Evolutionary conservation across 768 basidiomycete genomes (phyloP).

Genomic region (Psilocybe cyanescens): DNA sequence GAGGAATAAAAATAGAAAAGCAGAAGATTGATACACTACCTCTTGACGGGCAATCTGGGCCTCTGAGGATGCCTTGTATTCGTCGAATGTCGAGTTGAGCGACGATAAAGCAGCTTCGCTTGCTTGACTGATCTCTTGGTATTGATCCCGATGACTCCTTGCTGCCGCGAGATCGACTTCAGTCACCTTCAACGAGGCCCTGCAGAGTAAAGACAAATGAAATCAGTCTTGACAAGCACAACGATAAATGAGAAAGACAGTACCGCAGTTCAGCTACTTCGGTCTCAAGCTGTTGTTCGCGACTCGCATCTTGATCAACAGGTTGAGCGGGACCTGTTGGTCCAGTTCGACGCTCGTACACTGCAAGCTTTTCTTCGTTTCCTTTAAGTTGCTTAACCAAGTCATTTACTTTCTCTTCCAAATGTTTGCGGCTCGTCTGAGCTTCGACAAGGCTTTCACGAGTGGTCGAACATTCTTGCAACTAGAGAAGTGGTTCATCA

Average conservation of each 20-base stretch:
- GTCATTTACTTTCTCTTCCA: slow-evolving; percentile 72
- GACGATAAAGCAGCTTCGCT: slow-evolving; percentile 77
- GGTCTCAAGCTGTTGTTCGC: slow-evolving; percentile 80
- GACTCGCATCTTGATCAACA: slow-evolving; percentile 51
- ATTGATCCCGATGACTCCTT: slow-evolving; percentile 77
- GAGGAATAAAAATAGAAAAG: not conserved
- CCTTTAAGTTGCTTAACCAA: slow-evolving; percentile 68
- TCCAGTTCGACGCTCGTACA: slow-evolving; percentile 75
- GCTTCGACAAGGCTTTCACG: slow-evolving; percentile 73
- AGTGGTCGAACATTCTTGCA: slow-evolving; percentile 64
- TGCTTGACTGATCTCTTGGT: slow-evolving; percentile 83
- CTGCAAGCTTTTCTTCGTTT: slow-evolving; percentile 82
- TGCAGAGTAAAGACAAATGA: slow-evolving; percentile 27
- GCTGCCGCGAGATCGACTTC: slow-evolving; percentile 78
- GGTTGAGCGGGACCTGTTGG: slow-evolving; percentile 34
- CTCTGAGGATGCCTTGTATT: slow-evolving; percentile 77
- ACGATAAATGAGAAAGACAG: slow-evolving; percentile 18
- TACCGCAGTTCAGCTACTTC: slow-evolving; percentile 88
- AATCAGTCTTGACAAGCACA: not conserved
- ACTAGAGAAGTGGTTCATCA: slow-evolving; percentile 39
- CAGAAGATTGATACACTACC: slow-evolving; percentile 43
- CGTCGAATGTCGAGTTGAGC: slow-evolving; percentile 75
- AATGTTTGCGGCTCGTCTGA: slow-evolving; percentile 78
- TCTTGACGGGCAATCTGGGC: slow-evolving; percentile 68
- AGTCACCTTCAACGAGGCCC: slow-evolving; percentile 74